phyloP scores from a whole-genome alignment of 495 filamentous ascomycete genomes.

The Xylaria intraflava region DNA sequence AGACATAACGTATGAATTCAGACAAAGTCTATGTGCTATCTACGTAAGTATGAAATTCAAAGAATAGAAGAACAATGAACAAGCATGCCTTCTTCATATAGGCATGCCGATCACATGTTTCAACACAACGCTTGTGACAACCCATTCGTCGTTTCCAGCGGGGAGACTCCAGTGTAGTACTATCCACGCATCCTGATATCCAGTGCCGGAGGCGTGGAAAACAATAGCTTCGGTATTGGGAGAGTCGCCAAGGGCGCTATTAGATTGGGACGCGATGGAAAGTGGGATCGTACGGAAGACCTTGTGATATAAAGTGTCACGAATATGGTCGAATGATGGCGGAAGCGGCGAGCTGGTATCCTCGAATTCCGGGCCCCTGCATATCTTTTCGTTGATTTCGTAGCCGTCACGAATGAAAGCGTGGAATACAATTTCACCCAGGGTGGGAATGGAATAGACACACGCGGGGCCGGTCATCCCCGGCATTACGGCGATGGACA shows the following conservation, averaged over 20 bases:
- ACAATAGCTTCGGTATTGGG: slow-evolving; percentile 14
- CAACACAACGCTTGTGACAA: slow-evolving; percentile 10
- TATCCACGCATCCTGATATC: slow-evolving; percentile 16
- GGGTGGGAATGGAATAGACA: not conserved
- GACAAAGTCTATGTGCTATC: too few species aligned
- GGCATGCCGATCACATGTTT: slow-evolving; percentile 5
- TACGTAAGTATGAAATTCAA: too few species aligned
- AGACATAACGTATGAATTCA: too few species aligned
- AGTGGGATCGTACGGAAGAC: slow-evolving; percentile 7
- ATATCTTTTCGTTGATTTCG: not conserved
- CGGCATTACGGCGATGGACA: not conserved
- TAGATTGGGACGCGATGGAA: slow-evolving; percentile 6
- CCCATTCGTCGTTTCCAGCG: slow-evolving; percentile 5
- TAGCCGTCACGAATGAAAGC: not conserved
- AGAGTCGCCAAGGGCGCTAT: not conserved
- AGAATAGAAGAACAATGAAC: too few species aligned
- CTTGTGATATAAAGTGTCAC: not conserved
- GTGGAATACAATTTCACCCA: not conserved
- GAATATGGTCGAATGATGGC: not conserved
- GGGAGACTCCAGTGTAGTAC: slow-evolving; percentile 13
- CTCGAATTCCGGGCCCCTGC: not conserved
- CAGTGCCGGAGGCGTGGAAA: slow-evolving; percentile 13
- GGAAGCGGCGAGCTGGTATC: not conserved
- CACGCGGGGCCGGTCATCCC: not conserved
- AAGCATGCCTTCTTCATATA: slow-evolving; percentile 3